Evolutionary conservation across 441 rosid species (phyloP).

Genomic region (Francoa sonchifolia): DNA sequence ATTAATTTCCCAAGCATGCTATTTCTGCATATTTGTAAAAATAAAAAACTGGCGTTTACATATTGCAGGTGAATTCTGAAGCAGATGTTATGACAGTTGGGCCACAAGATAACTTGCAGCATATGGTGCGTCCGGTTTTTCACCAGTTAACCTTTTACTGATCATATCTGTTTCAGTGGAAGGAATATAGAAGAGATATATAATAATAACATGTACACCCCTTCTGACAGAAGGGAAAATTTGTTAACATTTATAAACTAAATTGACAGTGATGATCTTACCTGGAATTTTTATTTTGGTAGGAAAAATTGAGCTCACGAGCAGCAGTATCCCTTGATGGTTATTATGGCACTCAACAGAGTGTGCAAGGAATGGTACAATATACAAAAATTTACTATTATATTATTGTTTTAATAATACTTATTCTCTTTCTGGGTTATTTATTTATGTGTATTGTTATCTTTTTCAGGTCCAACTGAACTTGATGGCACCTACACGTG

Average conservation of each 20-base stretch:
- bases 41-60: too few relatives aligned
- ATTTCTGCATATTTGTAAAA: too few relatives aligned
- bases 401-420: not conserved
- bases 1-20: conserved; percentile 6
- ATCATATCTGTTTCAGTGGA: not conserved
- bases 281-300: too few relatives aligned
- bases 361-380: conserved; percentile 49
- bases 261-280: too few relatives aligned
- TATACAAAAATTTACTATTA: conserved; percentile 3
- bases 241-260: not conserved
- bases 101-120: conserved; percentile 64
- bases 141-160: not conserved
- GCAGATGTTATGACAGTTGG: conserved; percentile 54
- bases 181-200: not conserved
- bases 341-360: conserved; percentile 44
- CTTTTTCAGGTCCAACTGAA: conserved; percentile 33
- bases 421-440: conserved; percentile 4
- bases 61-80: conserved; percentile 57
- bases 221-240: too few relatives aligned
- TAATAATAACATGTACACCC: too few relatives aligned
- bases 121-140: conserved; percentile 44
- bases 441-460: too few relatives aligned
- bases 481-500: conserved; percentile 59
- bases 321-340: conserved; percentile 23
- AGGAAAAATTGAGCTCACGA: conserved; percentile 1